Base-by-base conservation (phyloP, 2,329 filamentous ascomycete species). In the Ophiostoma angusticollis region DNA sequence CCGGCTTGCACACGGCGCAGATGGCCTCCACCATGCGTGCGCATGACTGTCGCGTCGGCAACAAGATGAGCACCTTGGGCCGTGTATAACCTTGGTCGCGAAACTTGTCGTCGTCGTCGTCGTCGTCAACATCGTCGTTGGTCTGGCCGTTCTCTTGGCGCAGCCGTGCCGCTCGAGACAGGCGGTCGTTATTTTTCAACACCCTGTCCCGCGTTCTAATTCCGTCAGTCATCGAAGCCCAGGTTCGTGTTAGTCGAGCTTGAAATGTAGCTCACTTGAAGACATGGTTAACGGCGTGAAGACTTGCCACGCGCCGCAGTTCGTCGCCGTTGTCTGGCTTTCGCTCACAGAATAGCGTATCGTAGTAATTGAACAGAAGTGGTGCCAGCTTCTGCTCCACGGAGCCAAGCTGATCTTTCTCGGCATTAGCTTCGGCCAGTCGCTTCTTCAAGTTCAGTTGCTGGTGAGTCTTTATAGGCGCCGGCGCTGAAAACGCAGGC, bases 31-130 rank as follows among this genome's bases (percentile, higher is more conserved):
- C 68, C 49, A 83, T 79, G 35, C 78, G 76, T 21, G 82, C 80
- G 48, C 85, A 93, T 1, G 86, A 80, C 53, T 95, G 79, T 40
- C 87, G 76, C 0, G 91, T 96, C 4, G 91, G 89, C 1, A 95
- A 65, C 14, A 98, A 67, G 57, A 96, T 84, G 16, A 98, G 70
- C 6, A 95, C 80, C 55, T 96, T 96, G 7, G 91, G 91, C 5
- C 91, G 70, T 0, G 89, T 95, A 58, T 95, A 98, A 0, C 91
- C 91, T 59, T 98, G 91, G 49, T 98, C 91, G 46, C 86, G 76
- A 14, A 86, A 66, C 48, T 94, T 85, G 5, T 82, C 62, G 27
- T 83, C 78, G 13, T 70, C 63, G 27, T 68, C 68, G 9, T 72
- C 70, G 4, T 74, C 68, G 38, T 80, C 74, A 50, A 78, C 78